Base-by-base conservation (phyloP, 225 moss, liverwort and hornwort genomes). In the Pleurozium schreberi region DNA sequence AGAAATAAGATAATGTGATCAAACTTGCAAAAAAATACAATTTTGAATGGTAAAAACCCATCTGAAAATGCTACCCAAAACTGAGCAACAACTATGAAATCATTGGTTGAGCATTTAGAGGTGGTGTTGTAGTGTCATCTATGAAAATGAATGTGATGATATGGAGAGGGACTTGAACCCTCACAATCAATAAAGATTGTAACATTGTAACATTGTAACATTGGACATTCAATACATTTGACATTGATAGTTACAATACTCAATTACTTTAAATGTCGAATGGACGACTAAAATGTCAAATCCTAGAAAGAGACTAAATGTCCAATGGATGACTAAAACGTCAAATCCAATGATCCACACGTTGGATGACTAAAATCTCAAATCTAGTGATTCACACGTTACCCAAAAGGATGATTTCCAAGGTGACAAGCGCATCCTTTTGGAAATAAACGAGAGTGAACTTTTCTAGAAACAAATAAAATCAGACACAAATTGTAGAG, bases 121-220 rank as follows among this genome's bases (percentile, higher is more conserved):
- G 8, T 14, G n/a, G 21, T 22, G 2, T 68, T 0, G 4, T 23
- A 69, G 40, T 7, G 23, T 69, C 0, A 1, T 2, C 25, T 25
- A 42, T 42, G 2, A 25, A 40, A 40, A 69, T 69, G 8, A 26
- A 70, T 25, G 42, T 25, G 42, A 70, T 42, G 14, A 42, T 70
- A 25, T 42, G 6, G 26, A 42, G 9, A n/a, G n/a, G n/a, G n/a
- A n/a, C n/a, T n/a, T n/a, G n/a, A n/a, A n/a, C n/a, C n/a, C n/a
- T n/a, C n/a, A n/a, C n/a, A n/a, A n/a, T n/a, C n/a, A n/a, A n/a
- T n/a, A n/a, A n/a, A n/a, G 14, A 14, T 42, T 42, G 15, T 42
- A 42, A 14, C 9, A 42, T 42, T 42, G 15, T 42, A 42, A 14
- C 9, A 42, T 42, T 42, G 5, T 14, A 70, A 70, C 8, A 26